Evolutionary conservation across 164 flowering plant species (phyloP).

Genomic region (Tetracentron sinense): DNA sequence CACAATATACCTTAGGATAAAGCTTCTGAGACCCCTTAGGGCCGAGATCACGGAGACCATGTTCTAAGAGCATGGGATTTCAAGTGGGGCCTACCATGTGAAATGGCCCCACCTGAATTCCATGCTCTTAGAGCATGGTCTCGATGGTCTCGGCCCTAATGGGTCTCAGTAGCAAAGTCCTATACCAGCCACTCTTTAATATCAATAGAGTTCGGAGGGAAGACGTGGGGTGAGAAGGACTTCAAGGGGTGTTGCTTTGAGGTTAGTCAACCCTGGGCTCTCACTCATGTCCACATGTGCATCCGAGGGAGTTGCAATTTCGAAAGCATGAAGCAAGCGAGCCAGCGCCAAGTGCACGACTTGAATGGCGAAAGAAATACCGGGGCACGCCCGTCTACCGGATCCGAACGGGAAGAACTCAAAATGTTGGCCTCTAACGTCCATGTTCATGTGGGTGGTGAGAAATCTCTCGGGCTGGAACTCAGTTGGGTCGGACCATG

Average conservation of each 20-base stretch:
- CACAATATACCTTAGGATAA: too few species aligned
- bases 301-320: neutral
- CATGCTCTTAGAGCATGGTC: too few species aligned
- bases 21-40: too few species aligned
- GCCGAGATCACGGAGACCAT: too few species aligned
- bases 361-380: neutral
- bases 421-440: conserved; percentile 1
- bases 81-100: too few species aligned
- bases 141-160: too few species aligned
- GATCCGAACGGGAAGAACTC: neutral
- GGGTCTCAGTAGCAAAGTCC: too few species aligned
- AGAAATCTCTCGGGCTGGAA: neutral
- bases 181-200: too few species aligned
- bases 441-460: neutral
- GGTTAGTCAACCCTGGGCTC: neutral
- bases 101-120: too few species aligned
- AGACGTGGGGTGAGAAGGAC: neutral
- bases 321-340: neutral
- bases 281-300: neutral
- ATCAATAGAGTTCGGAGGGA: neutral
- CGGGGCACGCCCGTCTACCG: neutral
- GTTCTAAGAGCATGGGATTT: too few species aligned
- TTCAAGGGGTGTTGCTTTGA: neutral
- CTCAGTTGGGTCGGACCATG: neutral
- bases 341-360: neutral